Conservation (phyloP, 2,329 filamentous ascomycete genomes). For the Penicillium sp. region DNA sequence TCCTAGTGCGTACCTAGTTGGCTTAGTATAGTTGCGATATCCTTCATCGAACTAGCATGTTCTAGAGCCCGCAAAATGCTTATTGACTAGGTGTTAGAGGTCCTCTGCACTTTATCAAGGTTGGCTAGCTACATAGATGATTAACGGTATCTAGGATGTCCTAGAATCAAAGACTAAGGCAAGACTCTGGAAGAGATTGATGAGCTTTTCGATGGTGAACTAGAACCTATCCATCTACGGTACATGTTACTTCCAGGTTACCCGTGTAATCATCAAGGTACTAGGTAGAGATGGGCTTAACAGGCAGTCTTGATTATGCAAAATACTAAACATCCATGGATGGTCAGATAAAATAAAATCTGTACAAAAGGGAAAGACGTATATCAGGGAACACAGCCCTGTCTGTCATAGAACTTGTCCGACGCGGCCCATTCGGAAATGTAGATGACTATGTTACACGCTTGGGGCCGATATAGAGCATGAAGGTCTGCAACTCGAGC, state of each 20-base stretch:
- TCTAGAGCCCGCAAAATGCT: too few relatives aligned
- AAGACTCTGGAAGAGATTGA: too few relatives aligned
- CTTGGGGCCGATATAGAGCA: neutral
- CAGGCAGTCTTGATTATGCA: conserved; percentile 7
- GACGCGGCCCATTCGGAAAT: neutral
- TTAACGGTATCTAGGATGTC: too few relatives aligned
- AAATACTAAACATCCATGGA: conserved; percentile 6
- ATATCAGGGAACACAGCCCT: neutral
- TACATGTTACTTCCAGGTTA: neutral
- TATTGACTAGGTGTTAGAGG: too few relatives aligned
- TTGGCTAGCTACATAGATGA: too few relatives aligned
- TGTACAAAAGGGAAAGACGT: conserved; percentile 5
- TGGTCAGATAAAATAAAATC: conserved; percentile 1
- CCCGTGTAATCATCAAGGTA: neutral
- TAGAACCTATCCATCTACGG: too few relatives aligned
- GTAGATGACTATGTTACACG: conserved; percentile 19
- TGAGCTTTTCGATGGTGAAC: too few relatives aligned
- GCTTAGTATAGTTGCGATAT: too few relatives aligned
- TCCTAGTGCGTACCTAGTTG: too few relatives aligned
- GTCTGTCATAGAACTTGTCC: neutral
- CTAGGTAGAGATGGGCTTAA: neutral
- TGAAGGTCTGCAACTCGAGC: neutral
- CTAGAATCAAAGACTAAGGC: too few relatives aligned
- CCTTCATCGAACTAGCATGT: too few relatives aligned
- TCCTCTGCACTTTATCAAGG: too few relatives aligned